Percentiles rank a stretch among this genome's conserved stretches.
phyloP scores from a whole-genome alignment of 2,329 filamentous ascomycete genomes.

The Samsoniella hepiali region DNA sequence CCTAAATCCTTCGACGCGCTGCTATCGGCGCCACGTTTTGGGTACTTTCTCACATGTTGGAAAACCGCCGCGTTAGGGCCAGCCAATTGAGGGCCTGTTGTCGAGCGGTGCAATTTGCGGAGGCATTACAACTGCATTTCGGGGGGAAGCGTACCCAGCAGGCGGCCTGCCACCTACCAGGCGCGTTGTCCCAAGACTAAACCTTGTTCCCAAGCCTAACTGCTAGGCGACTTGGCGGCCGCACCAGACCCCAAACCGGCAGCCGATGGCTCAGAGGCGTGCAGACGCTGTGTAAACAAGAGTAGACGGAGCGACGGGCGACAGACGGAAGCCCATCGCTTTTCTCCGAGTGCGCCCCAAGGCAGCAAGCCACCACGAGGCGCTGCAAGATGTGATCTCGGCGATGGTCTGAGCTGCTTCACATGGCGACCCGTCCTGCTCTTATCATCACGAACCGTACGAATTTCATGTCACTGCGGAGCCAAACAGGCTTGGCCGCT shows the following conservation, averaged over 20 bases:
- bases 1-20: constrained; percentile 14
- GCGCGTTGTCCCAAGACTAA: background rate
- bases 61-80: background rate
- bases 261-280: constrained; percentile 1
- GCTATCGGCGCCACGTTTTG: constrained; percentile 5
- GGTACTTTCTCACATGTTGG: constrained; percentile 5
- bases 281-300: background rate
- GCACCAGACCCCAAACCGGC: background rate
- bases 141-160: background rate
- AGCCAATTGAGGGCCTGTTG: background rate
- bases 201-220: constrained; percentile 13
- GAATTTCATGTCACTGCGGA: background rate
- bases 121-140: background rate
- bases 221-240: constrained; percentile 7
- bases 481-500: background rate
- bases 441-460: background rate
- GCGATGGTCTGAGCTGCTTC: background rate
- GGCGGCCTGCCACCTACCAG: background rate
- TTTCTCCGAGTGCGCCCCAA: background rate
- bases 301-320: background rate
- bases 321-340: background rate
- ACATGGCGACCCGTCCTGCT: background rate
- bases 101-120: background rate
- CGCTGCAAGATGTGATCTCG: constrained; percentile 11
- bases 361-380: constrained; percentile 10